Conservation (phyloP, 1,139 yeast species). For the Magnusiomyces magnusii region DNA sequence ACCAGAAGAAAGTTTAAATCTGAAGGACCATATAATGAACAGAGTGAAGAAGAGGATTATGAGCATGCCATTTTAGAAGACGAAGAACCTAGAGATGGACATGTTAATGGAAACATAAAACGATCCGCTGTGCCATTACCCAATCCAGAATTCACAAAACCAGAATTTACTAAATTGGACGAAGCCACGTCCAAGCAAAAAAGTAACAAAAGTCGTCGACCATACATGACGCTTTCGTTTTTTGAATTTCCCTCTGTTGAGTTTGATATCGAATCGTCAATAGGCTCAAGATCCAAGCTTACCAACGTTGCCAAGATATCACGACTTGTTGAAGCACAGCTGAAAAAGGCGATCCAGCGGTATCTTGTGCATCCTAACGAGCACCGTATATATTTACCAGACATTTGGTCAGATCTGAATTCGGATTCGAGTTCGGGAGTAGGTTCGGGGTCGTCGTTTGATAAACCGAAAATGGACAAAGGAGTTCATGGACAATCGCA, state of each 20-base stretch:
- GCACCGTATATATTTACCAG: slow-evolving; percentile 75
- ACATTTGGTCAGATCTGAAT: slow-evolving; percentile 63
- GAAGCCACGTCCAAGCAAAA: not conserved
- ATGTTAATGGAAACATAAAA: not conserved
- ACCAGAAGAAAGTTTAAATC: not conserved
- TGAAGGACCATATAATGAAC: not conserved
- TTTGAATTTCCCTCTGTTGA: slow-evolving; percentile 80
- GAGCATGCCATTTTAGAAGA: not conserved
- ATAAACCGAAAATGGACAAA: not conserved
- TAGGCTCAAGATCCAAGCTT: slow-evolving; percentile 86
- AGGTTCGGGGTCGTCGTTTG: not conserved
- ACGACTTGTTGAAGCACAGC: slow-evolving; percentile 69
- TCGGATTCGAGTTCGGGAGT: not conserved
- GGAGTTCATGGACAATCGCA: not conserved
- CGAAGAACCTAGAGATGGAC: not conserved
- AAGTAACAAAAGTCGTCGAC: slow-evolving; percentile 27
- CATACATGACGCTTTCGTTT: slow-evolving; percentile 80
- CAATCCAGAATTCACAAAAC: not conserved
- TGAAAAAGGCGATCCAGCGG: slow-evolving; percentile 86
- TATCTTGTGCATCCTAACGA: slow-evolving; percentile 91
- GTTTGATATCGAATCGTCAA: slow-evolving; percentile 73
- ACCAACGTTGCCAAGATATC: slow-evolving; percentile 93
- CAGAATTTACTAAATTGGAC: no score
- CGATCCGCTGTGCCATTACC: not conserved
- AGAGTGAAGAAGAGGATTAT: not conserved